A percentile compares a stretch with the other conserved stretches of the same genome.
Evolutionary conservation across 1,284 basidiomycete species (phyloP).

Genomic region (Coniferiporia sulphurascens): DNA sequence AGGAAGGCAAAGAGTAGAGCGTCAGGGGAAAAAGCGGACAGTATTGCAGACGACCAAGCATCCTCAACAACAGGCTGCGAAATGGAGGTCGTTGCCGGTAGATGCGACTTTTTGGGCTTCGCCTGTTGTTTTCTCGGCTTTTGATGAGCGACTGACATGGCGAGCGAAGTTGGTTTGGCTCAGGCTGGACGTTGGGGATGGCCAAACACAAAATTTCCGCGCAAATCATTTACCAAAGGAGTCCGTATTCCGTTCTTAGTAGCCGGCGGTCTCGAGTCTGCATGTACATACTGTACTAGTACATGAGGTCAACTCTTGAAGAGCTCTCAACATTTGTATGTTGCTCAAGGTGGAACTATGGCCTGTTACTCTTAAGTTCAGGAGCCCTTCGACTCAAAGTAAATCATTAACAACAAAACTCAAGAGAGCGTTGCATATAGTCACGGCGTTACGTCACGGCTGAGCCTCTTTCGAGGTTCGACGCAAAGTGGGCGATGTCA

Average conservation of each 20-base stretch:
- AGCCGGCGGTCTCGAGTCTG: too few relatives aligned
- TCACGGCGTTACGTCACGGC: neutral
- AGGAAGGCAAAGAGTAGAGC: slow-evolving; percentile 59
- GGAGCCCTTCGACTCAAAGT: too few relatives aligned
- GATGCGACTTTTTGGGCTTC: slow-evolving; percentile 51
- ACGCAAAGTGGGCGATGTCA: neutral
- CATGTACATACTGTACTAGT: too few relatives aligned
- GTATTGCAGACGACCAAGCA: slow-evolving; percentile 37
- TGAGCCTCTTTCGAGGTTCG: too few relatives aligned
- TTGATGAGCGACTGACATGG: slow-evolving; percentile 39
- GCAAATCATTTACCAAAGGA: neutral
- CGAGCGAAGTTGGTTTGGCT: neutral
- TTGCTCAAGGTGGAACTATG: too few relatives aligned
- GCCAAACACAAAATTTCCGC: slow-evolving; percentile 1
- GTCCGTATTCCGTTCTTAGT: neutral
- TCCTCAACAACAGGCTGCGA: slow-evolving; percentile 55
- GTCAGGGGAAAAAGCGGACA: slow-evolving; percentile 61
- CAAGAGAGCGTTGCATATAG: neutral
- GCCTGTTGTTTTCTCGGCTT: slow-evolving; percentile 44
- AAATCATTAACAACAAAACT: too few relatives aligned
- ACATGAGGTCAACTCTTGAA: too few relatives aligned
- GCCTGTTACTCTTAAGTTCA: too few relatives aligned
- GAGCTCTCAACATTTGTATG: too few relatives aligned
- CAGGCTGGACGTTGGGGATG: slow-evolving; percentile 7
- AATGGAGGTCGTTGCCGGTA: slow-evolving; percentile 50